Evolutionary conservation across 192 early-diverging fungal genomes (phyloP).

Genomic region (Bifiguratus adelaidae): DNA sequence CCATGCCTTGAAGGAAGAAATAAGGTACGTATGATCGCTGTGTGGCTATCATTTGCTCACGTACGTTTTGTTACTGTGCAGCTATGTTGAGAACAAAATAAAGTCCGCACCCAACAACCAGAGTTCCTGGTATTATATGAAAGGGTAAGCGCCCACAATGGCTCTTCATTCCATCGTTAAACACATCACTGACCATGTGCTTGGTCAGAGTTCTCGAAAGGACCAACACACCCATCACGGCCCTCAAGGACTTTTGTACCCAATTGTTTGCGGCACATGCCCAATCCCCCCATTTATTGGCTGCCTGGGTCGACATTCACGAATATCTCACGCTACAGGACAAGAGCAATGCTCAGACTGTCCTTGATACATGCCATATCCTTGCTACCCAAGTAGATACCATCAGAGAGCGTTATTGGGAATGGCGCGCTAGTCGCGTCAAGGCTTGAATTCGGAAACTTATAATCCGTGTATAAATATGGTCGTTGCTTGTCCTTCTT

Average conservation of each 20-base stretch:
- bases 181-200: neutral
- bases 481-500: too few species aligned
- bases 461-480: too few species aligned
- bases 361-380: too few species aligned
- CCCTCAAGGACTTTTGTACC: slow-evolving; percentile 29
- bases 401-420: too few species aligned
- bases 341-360: too few species aligned
- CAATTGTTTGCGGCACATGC: slow-evolving; percentile 16
- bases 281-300: slow-evolving; percentile 25
- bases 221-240: slow-evolving; percentile 10
- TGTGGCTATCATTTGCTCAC: neutral
- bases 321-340: too few species aligned
- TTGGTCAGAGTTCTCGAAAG: slow-evolving; percentile 25
- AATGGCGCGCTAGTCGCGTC: too few species aligned
- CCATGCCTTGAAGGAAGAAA: slow-evolving; percentile 46
- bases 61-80: slow-evolving; percentile 6
- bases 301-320: slow-evolving; percentile 31
- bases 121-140: slow-evolving; percentile 87
- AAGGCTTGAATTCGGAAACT: too few species aligned
- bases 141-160: slow-evolving; percentile 43
- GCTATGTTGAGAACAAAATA: slow-evolving; percentile 60
- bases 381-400: too few species aligned
- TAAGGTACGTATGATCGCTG: slow-evolving; percentile 37
- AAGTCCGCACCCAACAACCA: slow-evolving; percentile 78
- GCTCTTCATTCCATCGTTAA: neutral